Base-by-base conservation (phyloP, 169 alveolate genomes). In the Cryptosporidium canis region DNA sequence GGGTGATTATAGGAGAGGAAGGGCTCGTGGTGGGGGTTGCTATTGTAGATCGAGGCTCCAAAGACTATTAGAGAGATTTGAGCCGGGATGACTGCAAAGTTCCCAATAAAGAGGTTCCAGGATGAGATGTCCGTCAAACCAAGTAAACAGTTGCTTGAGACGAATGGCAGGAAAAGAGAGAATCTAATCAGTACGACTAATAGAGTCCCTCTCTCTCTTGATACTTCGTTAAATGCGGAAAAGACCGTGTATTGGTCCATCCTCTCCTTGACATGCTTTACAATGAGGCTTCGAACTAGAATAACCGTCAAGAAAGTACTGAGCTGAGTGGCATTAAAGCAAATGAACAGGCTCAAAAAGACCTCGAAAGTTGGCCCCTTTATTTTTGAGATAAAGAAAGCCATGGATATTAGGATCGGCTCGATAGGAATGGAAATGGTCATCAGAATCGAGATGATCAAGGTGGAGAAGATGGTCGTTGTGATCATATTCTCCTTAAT, bases 371-470 rank as follows among this genome's bases (percentile, higher is more conserved):
- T 16, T 14, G 39, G 37, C 12, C 77, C 87, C 24, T 77, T 43
- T 14, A 63, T 37, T 16, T 58, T 77, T 0, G 77, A 77, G 11
- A 58, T 24, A 9, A 77, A 77, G 31, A 44, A 77, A 9, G 87
- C 68, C 72, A 48, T 63, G 24, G 87, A 61, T 16, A 77, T 41
- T 29, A 55, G n/a, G 31, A 77, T 58, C 2, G 87, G 87, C 7
- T 77, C 87, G 51, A 77, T 39, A 11, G 87, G 87, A 3, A 77
- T 31, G 3, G 61, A 77, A 33, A 77, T 43, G 2, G 77, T 43
- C 29, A 61, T 77, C 45, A 77, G 44, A 21, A 77, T 35, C 16
- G 87, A 77, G 21, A 63, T 58, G 12, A 61, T 29, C n/a, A 61
- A 6, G 11, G 68, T 61, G 1, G 68, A 14, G 33, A 51, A 21